These are phyloP conservation scores for Phytophthora litchii DNA, from an alignment of 352 stramenopile species.

Conservation along the genomic window DNA sequence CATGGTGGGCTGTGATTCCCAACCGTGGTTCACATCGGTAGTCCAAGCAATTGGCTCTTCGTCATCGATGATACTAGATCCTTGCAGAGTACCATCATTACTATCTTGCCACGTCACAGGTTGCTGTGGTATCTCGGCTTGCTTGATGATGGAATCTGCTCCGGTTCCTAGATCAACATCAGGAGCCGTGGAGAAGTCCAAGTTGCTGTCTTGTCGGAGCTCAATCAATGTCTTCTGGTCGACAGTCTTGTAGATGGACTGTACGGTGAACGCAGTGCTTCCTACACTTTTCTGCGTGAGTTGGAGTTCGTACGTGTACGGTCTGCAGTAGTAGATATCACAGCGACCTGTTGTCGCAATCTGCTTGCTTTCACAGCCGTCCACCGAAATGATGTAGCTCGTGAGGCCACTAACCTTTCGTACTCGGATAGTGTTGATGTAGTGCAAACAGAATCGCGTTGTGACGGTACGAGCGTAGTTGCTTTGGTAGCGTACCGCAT, in stretches of 20 bases:
- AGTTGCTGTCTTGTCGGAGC: slow-evolving; percentile 40
- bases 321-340: slow-evolving; percentile 49
- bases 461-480: slow-evolving; percentile 46
- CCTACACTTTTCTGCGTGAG: slow-evolving; percentile 35
- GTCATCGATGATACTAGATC: slow-evolving; percentile 1
- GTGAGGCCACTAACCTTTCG: slow-evolving; percentile 23
- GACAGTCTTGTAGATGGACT: slow-evolving; percentile 48
- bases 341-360: slow-evolving; percentile 41
- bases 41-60: slow-evolving; percentile 23
- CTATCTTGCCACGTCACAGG: slow-evolving; percentile 2
- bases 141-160: slow-evolving; percentile 4
- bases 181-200: slow-evolving; percentile 26
- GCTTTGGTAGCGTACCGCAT: slow-evolving; percentile 42
- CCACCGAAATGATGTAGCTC: slow-evolving; percentile 44
- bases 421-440: slow-evolving; percentile 40
- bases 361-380: slow-evolving; percentile 38
- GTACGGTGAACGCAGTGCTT: slow-evolving; percentile 40
- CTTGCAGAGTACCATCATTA: not conserved
- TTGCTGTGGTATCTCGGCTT: not conserved
- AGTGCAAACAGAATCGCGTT: slow-evolving; percentile 46
- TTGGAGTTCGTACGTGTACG: slow-evolving; percentile 54
- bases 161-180: not conserved
- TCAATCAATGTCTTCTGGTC: slow-evolving; percentile 41
- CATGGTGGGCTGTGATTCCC: slow-evolving; percentile 1
- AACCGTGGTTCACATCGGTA: slow-evolving; percentile 9